Percentiles rank a stretch among this genome's conserved stretches.
These are phyloP conservation scores for Cladophialophora yegresii DNA, from an alignment of 2,329 filamentous ascomycete genomes.

Conservation along the genomic window DNA sequence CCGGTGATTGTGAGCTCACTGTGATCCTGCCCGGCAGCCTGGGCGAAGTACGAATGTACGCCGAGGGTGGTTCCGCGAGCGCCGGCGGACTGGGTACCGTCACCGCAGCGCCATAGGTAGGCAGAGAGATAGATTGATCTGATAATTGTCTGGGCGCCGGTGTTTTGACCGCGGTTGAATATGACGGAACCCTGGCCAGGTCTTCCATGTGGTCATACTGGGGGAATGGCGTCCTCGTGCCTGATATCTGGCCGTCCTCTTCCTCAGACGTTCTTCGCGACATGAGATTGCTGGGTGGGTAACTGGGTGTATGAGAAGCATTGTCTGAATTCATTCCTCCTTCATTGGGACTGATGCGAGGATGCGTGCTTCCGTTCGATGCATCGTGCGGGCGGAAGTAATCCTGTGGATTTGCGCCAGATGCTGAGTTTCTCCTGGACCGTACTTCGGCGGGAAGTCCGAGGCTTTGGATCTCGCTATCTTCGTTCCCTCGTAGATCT, in stretches of 20 bases:
- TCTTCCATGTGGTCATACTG: slow-evolving; percentile 62
- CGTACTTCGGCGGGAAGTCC: slow-evolving; percentile 4
- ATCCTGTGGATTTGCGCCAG: slow-evolving; percentile 18
- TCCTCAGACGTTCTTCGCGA: slow-evolving; percentile 54
- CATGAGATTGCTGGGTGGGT: slow-evolving; percentile 36
- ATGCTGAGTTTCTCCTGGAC: slow-evolving; percentile 27
- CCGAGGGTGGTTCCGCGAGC: slow-evolving; percentile 45
- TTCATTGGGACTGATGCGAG: slow-evolving; percentile 26
- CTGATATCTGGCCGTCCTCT: slow-evolving; percentile 47
- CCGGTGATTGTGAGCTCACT: slow-evolving; percentile 25
- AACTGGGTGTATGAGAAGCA: slow-evolving; percentile 21
- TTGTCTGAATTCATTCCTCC: slow-evolving; percentile 7
- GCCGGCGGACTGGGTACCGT: slow-evolving; percentile 36
- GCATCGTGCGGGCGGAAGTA: slow-evolving; percentile 20
- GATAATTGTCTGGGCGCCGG: slow-evolving; percentile 58
- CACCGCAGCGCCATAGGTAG: slow-evolving; percentile 65
- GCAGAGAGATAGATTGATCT: slow-evolving; percentile 48
- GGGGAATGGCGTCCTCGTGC: slow-evolving; percentile 46
- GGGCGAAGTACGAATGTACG: slow-evolving; percentile 43
- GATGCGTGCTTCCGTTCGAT: slow-evolving; percentile 10
- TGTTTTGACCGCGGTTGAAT: slow-evolving; percentile 70
- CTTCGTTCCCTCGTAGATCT: slow-evolving; percentile 13
- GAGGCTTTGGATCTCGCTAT: slow-evolving; percentile 15
- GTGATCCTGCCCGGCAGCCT: slow-evolving; percentile 42
- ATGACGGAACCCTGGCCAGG: slow-evolving; percentile 74